phyloP scores from a whole-genome alignment of 2,329 filamentous ascomycete species.

The Niveomyces coronatus region DNA sequence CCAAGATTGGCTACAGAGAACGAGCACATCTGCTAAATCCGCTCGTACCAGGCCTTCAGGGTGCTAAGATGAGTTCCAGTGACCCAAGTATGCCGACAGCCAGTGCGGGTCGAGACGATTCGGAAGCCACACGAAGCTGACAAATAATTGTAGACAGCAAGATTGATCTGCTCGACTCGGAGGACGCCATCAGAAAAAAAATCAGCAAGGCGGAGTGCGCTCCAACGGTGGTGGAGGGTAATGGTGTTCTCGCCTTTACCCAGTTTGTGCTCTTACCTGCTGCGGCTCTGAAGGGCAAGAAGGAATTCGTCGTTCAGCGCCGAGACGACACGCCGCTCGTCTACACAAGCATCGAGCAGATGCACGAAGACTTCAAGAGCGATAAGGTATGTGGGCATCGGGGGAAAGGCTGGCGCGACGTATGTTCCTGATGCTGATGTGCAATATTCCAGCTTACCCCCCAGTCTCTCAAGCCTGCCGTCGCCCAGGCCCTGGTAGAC shows the following conservation, averaged over 20 bases:
- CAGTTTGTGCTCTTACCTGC: constrained; percentile 80
- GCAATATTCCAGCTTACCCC: constrained; percentile 50
- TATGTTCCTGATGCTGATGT: too few species aligned
- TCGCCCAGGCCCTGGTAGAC: constrained; percentile 60
- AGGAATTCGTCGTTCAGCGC: constrained; percentile 59
- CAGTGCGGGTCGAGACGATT: not conserved
- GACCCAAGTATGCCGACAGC: constrained; percentile 43
- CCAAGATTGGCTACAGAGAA: constrained; percentile 74
- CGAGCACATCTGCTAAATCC: constrained; percentile 42
- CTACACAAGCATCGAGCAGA: constrained; percentile 64
- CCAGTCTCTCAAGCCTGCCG: constrained; percentile 77
- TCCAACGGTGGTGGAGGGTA: constrained; percentile 68
- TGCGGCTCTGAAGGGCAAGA: constrained; percentile 48
- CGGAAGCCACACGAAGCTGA: not conserved
- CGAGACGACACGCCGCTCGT: constrained; percentile 64
- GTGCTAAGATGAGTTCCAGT: constrained; percentile 80
- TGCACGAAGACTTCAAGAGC: constrained; percentile 70
- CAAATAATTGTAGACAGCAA: constrained; percentile 54
- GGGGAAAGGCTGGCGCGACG: too few species aligned
- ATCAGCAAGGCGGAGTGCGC: constrained; percentile 74
- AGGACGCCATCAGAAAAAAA: constrained; percentile 70
- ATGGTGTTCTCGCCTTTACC: constrained; percentile 77
- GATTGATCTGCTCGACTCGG: constrained; percentile 80
- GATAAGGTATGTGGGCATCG: constrained; percentile 63
- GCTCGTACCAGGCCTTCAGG: constrained; percentile 79